phyloP scores from a whole-genome alignment of 768 basidiomycete species.

The Phlegmacium glaucopus region DNA sequence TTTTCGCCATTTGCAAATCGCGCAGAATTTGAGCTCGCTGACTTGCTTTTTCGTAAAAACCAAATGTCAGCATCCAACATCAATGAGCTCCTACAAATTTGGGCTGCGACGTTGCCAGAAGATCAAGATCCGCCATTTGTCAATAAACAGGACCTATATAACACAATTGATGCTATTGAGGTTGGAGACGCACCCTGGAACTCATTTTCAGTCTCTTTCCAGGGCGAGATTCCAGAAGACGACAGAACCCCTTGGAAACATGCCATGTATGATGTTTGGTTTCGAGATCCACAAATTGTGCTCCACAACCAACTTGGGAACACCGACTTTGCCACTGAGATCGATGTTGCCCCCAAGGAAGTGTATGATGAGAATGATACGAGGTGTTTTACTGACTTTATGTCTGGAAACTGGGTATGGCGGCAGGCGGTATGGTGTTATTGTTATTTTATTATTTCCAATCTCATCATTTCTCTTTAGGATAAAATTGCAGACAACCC shows the following conservation, averaged over 20 bases:
- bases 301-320: neutral
- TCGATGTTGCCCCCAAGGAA: conserved; percentile 2
- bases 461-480: conserved; percentile 10
- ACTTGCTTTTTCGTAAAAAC: neutral
- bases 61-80: neutral
- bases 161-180: conserved; percentile 21
- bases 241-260: conserved; percentile 1
- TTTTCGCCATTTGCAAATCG: neutral
- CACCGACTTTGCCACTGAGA: conserved; percentile 3
- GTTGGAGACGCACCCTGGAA: conserved; percentile 14
- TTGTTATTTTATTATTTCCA: conserved; percentile 5
- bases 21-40: neutral
- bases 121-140: conserved; percentile 12
- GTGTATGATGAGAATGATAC: conserved; percentile 4
- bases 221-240: neutral
- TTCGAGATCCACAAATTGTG: conserved; percentile 4
- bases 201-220: neutral
- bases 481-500: conserved; percentile 22
- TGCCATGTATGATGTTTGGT: conserved; percentile 18
- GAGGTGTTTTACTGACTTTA: conserved; percentile 23
- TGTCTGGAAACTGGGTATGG: conserved; percentile 35
- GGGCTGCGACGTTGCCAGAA: neutral
- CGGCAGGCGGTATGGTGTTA: conserved; percentile 31
- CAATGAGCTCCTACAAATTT: conserved; percentile 1
- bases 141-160: conserved; percentile 17